Percentiles rank a stretch among this genome's conserved stretches.
phyloP scores from a whole-genome alignment of 441 rosid genomes.

The Pelargonium fulgidum region DNA sequence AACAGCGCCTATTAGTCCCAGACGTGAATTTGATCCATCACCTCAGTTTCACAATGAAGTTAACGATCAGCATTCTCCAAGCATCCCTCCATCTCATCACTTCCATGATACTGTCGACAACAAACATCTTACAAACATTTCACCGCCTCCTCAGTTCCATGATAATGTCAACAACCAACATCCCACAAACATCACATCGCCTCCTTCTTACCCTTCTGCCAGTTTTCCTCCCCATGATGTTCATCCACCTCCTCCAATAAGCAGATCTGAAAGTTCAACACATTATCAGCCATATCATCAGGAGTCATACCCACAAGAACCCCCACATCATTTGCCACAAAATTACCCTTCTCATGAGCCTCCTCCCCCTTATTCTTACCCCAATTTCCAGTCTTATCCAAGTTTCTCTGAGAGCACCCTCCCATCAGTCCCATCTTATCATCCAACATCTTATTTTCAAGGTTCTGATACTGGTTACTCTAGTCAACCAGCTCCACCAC shows the following conservation, averaged over 20 bases:
- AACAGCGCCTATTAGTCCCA: conserved; percentile 34
- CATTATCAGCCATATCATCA: conserved; percentile 53
- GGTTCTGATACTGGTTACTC: conserved; percentile 51
- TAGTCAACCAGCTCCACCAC: conserved; percentile 53
- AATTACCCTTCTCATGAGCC: conserved; percentile 51
- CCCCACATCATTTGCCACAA: conserved; percentile 46
- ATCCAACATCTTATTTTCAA: conserved; percentile 49
- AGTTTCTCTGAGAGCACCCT: conserved; percentile 77
- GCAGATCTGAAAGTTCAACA: conserved; percentile 42
- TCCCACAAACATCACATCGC: conserved; percentile 28
- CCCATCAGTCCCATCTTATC: conserved; percentile 54
- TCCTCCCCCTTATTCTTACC: conserved; percentile 43
- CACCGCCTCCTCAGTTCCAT: conserved; percentile 28
- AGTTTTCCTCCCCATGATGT: conserved; percentile 51
- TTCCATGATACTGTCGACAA: conserved; percentile 23
- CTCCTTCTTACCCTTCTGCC: conserved; percentile 37
- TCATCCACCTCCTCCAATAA: conserved; percentile 44
- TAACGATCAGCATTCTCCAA: neutral
- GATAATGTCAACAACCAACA: conserved; percentile 26
- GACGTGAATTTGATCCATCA: conserved; percentile 42
- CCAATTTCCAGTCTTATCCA: conserved; percentile 86
- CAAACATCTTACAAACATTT: conserved; percentile 28
- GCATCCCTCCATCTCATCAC: neutral
- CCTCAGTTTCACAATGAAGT: conserved; percentile 20
- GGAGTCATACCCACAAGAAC: conserved; percentile 60